Evolutionary conservation across 176 grass and related monocot genomes (phyloP).

Genomic region (sorghum (Sorghum bicolor)): Sorghum_bicolor_NCBIv3 NC_012870.2:50708001-50708500

Average conservation of each 20-base stretch:
- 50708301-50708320: conserved; percentile 14
- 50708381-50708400: conserved; percentile 46
- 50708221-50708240: conserved; percentile 42
- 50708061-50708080: conserved; percentile 15
- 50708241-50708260: conserved; percentile 39
- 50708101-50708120: conserved; percentile 23
- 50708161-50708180: not conserved
- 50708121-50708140: conserved; percentile 10
- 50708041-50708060: not conserved
- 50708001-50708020: not conserved
- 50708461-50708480: not conserved
- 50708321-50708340: conserved; percentile 30
- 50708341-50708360: conserved; percentile 25
- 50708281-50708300: conserved; percentile 33
- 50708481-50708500: not conserved
- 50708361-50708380: conserved; percentile 32
- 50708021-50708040: conserved; percentile 13
- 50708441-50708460: too few species aligned
- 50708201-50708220: conserved; percentile 28
- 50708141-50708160: conserved; percentile 16
- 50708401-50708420: conserved; percentile 35
- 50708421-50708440: not conserved
- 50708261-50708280: conserved; percentile 47
- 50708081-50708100: conserved; percentile 17
- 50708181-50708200: not conserved